Evolutionary conservation across 495 filamentous ascomycete genomes (phyloP).

Genomic region (Corynascus novoguineensis): DNA sequence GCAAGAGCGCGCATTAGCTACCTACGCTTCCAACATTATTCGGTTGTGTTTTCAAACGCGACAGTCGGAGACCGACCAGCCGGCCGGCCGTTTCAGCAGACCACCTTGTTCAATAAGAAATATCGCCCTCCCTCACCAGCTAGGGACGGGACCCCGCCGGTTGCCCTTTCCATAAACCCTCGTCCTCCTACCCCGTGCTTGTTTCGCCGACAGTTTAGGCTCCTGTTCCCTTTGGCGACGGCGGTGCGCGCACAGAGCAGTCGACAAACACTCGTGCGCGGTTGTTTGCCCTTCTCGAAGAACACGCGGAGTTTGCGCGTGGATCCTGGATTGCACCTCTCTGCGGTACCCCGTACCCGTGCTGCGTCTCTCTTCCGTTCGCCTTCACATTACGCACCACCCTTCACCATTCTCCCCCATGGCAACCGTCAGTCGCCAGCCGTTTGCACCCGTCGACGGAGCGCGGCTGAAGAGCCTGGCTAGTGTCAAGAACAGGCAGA

Average conservation of each 20-base stretch:
- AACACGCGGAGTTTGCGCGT: not conserved
- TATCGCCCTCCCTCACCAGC: conserved; percentile 22
- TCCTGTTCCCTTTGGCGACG: not conserved
- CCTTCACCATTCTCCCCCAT: conserved; percentile 29
- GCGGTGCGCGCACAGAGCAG: not conserved
- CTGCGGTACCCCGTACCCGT: not conserved
- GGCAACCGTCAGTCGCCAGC: conserved; percentile 47
- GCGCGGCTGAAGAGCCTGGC: conserved; percentile 50
- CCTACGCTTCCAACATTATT: no score
- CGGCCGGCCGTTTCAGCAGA: conserved; percentile 22
- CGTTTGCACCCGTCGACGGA: conserved; percentile 52
- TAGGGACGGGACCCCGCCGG: conserved; percentile 15
- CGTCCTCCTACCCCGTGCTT: not conserved
- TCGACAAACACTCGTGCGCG: conserved; percentile 5
- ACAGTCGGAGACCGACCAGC: conserved; percentile 19
- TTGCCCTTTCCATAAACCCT: conserved; percentile 9
- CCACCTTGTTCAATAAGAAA: conserved; percentile 31
- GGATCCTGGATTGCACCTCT: not conserved
- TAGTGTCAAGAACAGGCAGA: conserved; percentile 57
- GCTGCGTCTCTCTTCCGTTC: not conserved
- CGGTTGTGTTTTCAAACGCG: no score
- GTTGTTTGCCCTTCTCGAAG: not conserved
- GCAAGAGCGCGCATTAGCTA: conserved; percentile 10
- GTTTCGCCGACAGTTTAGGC: not conserved
- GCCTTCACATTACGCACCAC: conserved; percentile 9